Percentiles rank a stretch among this genome's conserved stretches.
Evolutionary conservation across 2,329 filamentous ascomycete species (phyloP).

Genomic region (Elsinoe fawcettii): DNA sequence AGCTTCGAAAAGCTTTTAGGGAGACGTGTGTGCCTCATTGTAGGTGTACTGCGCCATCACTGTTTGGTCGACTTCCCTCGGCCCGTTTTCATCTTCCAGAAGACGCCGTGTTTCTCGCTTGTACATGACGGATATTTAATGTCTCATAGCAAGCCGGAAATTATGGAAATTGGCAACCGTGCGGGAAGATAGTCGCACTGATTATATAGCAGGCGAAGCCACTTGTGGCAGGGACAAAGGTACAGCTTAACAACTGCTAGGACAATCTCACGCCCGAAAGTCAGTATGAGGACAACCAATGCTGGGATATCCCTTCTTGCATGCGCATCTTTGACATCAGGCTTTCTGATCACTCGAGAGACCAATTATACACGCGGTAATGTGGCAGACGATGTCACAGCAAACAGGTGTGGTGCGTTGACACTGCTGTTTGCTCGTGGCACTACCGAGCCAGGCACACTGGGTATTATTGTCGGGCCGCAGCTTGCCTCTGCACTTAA

Average conservation of each 20-base stretch:
- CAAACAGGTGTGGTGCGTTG: constrained; percentile 35
- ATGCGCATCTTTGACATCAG: neutral
- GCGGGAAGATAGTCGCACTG: neutral
- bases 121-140: neutral
- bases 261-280: neutral
- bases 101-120: neutral
- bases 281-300: neutral
- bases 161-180: neutral
- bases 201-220: neutral
- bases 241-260: neutral
- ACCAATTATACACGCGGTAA: constrained; percentile 11
- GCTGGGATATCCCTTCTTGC: neutral
- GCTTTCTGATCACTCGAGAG: neutral
- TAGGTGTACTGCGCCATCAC: no score
- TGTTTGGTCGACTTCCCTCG: neutral
- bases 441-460: constrained; percentile 46
- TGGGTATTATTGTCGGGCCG: constrained; percentile 42
- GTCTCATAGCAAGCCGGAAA: neutral
- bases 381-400: constrained; percentile 18
- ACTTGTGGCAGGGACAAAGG: neutral
- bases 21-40: no score
- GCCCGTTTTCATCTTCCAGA: neutral
- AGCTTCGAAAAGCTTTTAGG: no score
- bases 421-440: constrained; percentile 52
- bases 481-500: constrained; percentile 20